Percentiles rank a stretch among this genome's conserved stretches.
Evolutionary conservation across 192 early-diverging fungal species (phyloP).

Genomic region (Chytriomyces confervae): DNA sequence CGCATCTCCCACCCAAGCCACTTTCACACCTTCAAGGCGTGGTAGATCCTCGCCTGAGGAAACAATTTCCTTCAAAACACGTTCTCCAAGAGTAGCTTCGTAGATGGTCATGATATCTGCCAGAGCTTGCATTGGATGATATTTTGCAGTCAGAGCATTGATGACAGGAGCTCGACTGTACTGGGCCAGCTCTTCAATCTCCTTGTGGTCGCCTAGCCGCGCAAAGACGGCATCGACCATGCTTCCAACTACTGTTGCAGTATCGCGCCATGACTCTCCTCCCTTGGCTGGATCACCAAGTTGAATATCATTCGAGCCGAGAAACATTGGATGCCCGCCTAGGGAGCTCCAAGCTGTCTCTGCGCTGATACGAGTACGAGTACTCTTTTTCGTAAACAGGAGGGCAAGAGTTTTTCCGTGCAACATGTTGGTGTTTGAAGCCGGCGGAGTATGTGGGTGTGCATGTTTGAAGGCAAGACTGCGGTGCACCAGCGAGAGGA

Average conservation of each 20-base stretch:
- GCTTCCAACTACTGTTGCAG: conserved; percentile 85
- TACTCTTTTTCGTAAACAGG: conserved; percentile 94
- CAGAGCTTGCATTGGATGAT: conserved; percentile 96
- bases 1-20: conserved; percentile 99
- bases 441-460: background rate
- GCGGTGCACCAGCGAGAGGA: conserved; percentile 76
- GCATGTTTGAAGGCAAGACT: conserved; percentile 80
- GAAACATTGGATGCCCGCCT: conserved; percentile 95
- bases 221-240: conserved; percentile 98
- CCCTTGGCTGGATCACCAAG: conserved; percentile 67
- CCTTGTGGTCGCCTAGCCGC: conserved; percentile 84
- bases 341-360: conserved; percentile 90
- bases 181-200: conserved; percentile 86
- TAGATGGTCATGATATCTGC: conserved; percentile 96
- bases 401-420: conserved; percentile 87
- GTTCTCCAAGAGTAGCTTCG: conserved; percentile 63
- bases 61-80: background rate
- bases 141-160: conserved; percentile 93
- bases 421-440: conserved; percentile 10
- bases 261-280: conserved; percentile 92
- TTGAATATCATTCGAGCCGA: conserved; percentile 95
- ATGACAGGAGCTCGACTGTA: conserved; percentile 92
- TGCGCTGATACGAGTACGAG: conserved; percentile 93
- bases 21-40: conserved; percentile 64
- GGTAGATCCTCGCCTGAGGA: conserved; percentile 52